These are phyloP conservation scores for Arbutus unedo DNA, from an alignment of 148 eudicot species.

Conservation along the genomic window DNA sequence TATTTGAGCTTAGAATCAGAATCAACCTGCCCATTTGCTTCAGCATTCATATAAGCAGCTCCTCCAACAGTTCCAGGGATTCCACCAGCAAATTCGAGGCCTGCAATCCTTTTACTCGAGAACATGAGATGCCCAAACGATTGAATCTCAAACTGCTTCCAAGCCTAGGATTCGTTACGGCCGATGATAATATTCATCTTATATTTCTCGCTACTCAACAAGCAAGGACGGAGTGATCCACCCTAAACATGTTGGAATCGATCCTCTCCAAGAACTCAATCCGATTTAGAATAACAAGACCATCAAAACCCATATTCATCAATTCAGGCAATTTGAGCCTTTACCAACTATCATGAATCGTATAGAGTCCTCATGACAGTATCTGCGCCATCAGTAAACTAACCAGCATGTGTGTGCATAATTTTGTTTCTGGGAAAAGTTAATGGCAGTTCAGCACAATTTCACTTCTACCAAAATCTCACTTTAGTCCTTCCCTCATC, in stretches of 20 bases:
- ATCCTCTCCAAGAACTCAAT: conserved; percentile 23
- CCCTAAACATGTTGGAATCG: conserved; percentile 22
- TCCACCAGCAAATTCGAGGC: conserved; percentile 31
- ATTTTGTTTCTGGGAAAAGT: not conserved
- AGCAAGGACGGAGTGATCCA: not conserved
- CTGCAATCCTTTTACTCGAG: conserved; percentile 22
- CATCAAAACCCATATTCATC: conserved; percentile 31
- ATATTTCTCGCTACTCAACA: no score
- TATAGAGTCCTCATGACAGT: conserved; percentile 23
- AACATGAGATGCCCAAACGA: conserved; percentile 20
- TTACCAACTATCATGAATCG: conserved; percentile 26
- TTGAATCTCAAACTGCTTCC: conserved; percentile 28
- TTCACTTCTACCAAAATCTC: not conserved
- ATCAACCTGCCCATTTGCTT: conserved; percentile 36
- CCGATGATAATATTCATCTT: no score
- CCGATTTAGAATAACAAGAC: conserved; percentile 27
- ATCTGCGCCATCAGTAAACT: conserved; percentile 10
- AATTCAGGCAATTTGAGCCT: conserved; percentile 35
- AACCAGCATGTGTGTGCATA: not conserved
- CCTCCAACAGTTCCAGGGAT: conserved; percentile 33
- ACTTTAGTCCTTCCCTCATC: not conserved
- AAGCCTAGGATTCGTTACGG: no score
- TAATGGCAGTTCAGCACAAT: not conserved
- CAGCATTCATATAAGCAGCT: conserved; percentile 30
- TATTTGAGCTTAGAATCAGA: not conserved